Percentiles rank a stretch among this genome's conserved stretches.
These are phyloP conservation scores for Leucogyrophana mollusca DNA, from an alignment of 768 basidiomycete genomes.

Conservation along the genomic window DNA sequence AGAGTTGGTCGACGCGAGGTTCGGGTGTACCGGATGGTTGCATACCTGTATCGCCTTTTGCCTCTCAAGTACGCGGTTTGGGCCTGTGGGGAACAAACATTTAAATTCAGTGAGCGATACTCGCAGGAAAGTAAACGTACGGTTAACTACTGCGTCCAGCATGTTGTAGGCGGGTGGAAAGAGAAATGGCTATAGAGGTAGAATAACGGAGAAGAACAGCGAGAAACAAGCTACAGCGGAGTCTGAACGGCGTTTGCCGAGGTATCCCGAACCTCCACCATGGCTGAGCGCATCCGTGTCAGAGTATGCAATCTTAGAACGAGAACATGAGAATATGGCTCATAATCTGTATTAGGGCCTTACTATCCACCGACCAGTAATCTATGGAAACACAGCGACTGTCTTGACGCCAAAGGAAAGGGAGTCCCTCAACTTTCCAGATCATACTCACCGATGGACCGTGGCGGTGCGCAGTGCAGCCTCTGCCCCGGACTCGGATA, in stretches of 20 bases:
- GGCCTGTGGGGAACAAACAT: constrained; percentile 36
- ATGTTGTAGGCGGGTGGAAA: constrained; percentile 29
- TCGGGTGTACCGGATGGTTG: neutral
- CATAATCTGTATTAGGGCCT: constrained; percentile 57
- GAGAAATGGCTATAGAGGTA: neutral
- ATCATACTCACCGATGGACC: constrained; percentile 96
- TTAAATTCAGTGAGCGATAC: neutral
- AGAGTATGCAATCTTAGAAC: constrained; percentile 57
- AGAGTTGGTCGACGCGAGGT: constrained; percentile 6
- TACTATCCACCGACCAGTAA: constrained; percentile 84
- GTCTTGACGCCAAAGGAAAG: constrained; percentile 76
- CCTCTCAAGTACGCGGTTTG: constrained; percentile 63
- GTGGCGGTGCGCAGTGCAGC: constrained; percentile 91
- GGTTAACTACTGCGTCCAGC: constrained; percentile 64
- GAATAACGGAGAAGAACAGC: constrained; percentile 5
- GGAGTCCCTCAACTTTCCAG: constrained; percentile 49
- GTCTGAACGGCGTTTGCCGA: constrained; percentile 39
- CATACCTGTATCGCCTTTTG: constrained; percentile 68
- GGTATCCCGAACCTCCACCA: constrained; percentile 37
- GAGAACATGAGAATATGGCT: no score
- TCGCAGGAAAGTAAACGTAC: constrained; percentile 45
- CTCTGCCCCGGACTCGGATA: constrained; percentile 66
- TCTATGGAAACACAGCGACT: constrained; percentile 92
- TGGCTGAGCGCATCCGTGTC: constrained; percentile 74
- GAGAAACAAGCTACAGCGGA: constrained; percentile 19